A percentile compares a stretch with the other conserved stretches of the same genome.
These are phyloP conservation scores for Rosa lucieae DNA, from an alignment of 306 rosid genomes.

Conservation along the genomic window DNA sequence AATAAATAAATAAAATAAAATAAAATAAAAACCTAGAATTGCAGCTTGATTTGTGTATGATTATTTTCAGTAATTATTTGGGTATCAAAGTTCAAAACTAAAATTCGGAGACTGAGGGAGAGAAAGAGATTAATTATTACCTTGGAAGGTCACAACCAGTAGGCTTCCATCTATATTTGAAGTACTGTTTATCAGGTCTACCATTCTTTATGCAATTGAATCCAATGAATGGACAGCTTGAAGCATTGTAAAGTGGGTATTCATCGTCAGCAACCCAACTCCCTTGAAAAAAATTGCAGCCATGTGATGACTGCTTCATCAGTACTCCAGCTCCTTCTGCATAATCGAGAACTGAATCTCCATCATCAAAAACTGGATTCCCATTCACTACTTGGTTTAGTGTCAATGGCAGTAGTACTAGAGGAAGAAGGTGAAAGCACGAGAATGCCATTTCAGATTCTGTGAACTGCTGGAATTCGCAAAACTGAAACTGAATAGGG, in stretches of 20 bases:
- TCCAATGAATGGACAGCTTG: conserved; percentile 52
- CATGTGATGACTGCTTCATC: background rate
- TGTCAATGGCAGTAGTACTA: background rate
- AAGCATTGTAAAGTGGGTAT: conserved; percentile 52
- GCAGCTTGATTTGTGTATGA: too few species aligned
- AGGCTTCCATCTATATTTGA: conserved; percentile 65
- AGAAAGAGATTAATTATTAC: conserved; percentile 19
- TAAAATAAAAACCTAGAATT: too few species aligned
- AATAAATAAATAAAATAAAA: too few species aligned
- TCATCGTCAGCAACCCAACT: conserved; percentile 44
- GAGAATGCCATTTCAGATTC: conserved; percentile 14
- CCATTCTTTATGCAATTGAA: conserved; percentile 59
- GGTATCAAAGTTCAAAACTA: background rate
- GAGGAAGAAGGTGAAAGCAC: conserved; percentile 11
- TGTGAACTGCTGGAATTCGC: background rate
- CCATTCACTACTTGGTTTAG: conserved; percentile 14
- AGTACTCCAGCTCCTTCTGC: background rate
- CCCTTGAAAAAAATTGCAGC: conserved; percentile 44
- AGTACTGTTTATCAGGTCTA: conserved; percentile 49
- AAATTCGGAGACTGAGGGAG: background rate
- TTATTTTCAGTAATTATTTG: background rate
- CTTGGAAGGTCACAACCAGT: conserved; percentile 53
- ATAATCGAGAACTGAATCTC: background rate
- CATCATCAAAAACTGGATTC: background rate
- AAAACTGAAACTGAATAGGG: conserved; percentile 1